Conservation (phyloP, 2,329 filamentous ascomycete species). For the Ilyonectria mors-panacis region DNA sequence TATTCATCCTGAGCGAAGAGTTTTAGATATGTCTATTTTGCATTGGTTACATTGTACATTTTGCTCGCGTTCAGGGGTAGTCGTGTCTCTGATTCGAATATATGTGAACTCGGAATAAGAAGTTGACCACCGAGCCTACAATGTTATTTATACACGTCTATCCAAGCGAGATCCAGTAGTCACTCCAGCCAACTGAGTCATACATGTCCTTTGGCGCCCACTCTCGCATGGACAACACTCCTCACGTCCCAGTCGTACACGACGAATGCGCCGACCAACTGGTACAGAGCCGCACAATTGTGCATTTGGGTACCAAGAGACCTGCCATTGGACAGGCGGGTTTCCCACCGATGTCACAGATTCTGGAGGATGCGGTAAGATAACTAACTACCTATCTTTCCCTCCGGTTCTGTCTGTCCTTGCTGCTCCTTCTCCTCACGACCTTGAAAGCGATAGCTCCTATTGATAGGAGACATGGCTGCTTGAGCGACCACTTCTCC, state of each 20-base stretch:
- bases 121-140: background rate
- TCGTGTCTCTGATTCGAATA: no score
- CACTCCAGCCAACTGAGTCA: background rate
- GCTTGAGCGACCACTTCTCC: background rate
- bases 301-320: background rate
- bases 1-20: slow-evolving; percentile 7
- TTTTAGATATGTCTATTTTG: slow-evolving; percentile 34
- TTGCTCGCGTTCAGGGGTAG: background rate
- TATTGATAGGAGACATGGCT: background rate
- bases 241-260: background rate
- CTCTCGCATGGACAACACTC: background rate
- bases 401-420: background rate
- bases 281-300: background rate
- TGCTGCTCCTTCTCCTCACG: background rate
- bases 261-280: background rate
- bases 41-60: background rate
- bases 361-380: background rate
- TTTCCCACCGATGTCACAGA: background rate
- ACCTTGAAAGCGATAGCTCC: background rate
- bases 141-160: background rate
- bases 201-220: background rate
- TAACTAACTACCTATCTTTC: background rate
- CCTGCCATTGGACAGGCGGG: background rate
- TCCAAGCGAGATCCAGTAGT: background rate
- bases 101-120: background rate